phyloP scores from a whole-genome alignment of 2,329 filamentous ascomycete species.

The Alternaria sp. region DNA sequence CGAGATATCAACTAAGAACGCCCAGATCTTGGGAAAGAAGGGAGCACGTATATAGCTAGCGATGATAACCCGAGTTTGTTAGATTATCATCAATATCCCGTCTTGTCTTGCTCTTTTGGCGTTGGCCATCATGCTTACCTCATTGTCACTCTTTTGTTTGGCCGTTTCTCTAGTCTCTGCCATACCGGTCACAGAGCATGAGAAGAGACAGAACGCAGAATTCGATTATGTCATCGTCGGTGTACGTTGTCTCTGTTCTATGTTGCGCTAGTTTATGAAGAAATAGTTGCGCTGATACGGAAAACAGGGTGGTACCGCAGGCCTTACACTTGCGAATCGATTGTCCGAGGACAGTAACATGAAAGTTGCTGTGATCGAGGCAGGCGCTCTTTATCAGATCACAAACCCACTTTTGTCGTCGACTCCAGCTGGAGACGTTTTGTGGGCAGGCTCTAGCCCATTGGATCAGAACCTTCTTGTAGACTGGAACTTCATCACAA shows the following conservation, averaged over 20 bases:
- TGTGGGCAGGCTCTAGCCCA: constrained; percentile 28
- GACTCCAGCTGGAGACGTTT: constrained; percentile 34
- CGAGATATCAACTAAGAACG: background rate
- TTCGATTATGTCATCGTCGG: constrained; percentile 32
- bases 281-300: background rate
- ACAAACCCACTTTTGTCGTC: constrained; percentile 18
- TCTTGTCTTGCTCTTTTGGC: background rate
- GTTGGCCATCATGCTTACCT: background rate
- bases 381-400: constrained; percentile 33
- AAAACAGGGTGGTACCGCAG: constrained; percentile 8
- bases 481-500: constrained; percentile 45
- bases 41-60: background rate
- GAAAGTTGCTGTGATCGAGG: constrained; percentile 36
- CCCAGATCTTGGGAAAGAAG: background rate
- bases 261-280: background rate
- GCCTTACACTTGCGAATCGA: constrained; percentile 7
- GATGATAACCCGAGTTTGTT: background rate
- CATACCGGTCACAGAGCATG: constrained; percentile 7
- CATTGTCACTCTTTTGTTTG: constrained; percentile 18
- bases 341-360: constrained; percentile 4
- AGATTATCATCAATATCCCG: background rate
- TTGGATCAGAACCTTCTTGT: constrained; percentile 35
- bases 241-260: constrained; percentile 5
- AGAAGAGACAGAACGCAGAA: constrained; percentile 18
- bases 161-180: constrained; percentile 2